These are phyloP conservation scores for Carex littledalei DNA, from an alignment of 176 grass and related monocot genomes.

Conservation along the genomic window DNA sequence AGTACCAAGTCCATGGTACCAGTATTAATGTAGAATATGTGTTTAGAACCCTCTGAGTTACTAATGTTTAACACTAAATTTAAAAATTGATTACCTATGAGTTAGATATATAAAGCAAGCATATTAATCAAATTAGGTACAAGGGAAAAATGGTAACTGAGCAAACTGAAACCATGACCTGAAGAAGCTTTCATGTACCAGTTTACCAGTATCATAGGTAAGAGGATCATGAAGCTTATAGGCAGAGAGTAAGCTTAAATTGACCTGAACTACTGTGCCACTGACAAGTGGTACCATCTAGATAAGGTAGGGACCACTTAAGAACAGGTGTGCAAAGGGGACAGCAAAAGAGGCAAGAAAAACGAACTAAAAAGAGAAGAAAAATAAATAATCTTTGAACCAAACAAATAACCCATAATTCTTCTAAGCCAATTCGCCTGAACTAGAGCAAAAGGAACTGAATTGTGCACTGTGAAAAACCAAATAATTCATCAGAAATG, in stretches of 20 bases:
- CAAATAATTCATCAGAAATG: neutral
- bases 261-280: neutral
- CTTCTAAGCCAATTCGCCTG: neutral
- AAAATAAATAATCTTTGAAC: neutral
- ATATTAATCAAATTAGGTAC: neutral
- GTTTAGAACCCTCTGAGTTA: neutral
- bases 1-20: neutral
- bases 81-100: no score
- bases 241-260: neutral
- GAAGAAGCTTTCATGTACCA: neutral
- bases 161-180: neutral
- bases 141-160: neutral
- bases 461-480: neutral
- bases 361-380: neutral
- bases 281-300: neutral
- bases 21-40: neutral
- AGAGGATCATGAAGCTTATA: neutral
- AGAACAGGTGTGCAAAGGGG: neutral
- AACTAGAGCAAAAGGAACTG: neutral
- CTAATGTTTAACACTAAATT: no score
- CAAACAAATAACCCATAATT: neutral
- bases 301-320: neutral
- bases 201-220: neutral
- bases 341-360: neutral
- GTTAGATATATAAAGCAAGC: no score